Conservation (phyloP, 257 asterid species). For the Euphrasia confusa region DNA sequence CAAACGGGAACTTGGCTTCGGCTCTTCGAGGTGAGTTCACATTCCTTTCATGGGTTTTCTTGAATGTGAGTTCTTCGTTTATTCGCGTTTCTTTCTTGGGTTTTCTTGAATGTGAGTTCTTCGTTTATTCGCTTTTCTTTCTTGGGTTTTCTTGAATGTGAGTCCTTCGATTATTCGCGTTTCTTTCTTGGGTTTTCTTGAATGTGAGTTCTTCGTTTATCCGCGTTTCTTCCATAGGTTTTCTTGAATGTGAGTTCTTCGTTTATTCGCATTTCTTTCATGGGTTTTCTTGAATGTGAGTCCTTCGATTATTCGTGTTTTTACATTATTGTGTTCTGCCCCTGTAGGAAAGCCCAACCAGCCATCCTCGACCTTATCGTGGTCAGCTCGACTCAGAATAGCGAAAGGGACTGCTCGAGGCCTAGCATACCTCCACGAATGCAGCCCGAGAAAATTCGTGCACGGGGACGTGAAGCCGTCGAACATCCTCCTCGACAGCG, state of each 20-base stretch:
- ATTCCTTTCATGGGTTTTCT: background rate
- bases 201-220: background rate
- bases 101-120: too few relatives aligned
- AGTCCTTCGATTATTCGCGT: background rate
- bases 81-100: background rate
- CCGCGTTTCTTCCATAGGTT: too few relatives aligned
- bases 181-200: background rate
- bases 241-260: too few relatives aligned
- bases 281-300: too few relatives aligned
- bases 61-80: background rate
- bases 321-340: background rate
- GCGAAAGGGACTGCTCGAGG: slow-evolving; percentile 78
- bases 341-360: slow-evolving; percentile 63
- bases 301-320: background rate
- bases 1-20: slow-evolving; percentile 80
- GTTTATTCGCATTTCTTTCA: too few relatives aligned
- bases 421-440: slow-evolving; percentile 87
- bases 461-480: slow-evolving; percentile 86
- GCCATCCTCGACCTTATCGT: slow-evolving; percentile 53
- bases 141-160: too few relatives aligned
- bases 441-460: slow-evolving; percentile 87
- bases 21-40: slow-evolving; percentile 69
- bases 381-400: slow-evolving; percentile 67
- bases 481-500: slow-evolving; percentile 81
- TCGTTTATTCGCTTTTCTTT: too few relatives aligned